Percentiles rank a stretch among this genome's conserved stretches.
Evolutionary conservation across 768 basidiomycete genomes (phyloP).

Genomic region (Lactarius pseudohatsudake): DNA sequence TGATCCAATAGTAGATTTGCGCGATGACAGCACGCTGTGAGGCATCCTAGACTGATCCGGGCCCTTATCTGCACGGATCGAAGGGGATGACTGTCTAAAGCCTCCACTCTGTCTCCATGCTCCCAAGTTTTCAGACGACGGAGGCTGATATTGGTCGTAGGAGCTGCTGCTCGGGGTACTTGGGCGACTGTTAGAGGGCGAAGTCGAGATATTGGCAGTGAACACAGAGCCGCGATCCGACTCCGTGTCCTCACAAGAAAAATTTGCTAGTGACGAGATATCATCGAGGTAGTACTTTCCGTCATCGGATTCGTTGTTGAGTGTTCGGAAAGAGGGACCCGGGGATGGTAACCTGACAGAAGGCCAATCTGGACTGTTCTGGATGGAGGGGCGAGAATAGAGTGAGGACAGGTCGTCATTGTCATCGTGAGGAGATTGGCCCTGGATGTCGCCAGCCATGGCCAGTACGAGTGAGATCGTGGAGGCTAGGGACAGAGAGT

Average conservation of each 20-base stretch:
- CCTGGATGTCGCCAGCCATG: background rate
- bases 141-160: slow-evolving; percentile 47
- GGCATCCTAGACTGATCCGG: slow-evolving; percentile 50
- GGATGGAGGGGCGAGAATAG: background rate
- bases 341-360: background rate
- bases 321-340: background rate
- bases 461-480: background rate
- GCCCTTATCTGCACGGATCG: slow-evolving; percentile 43
- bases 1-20: background rate
- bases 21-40: slow-evolving; percentile 38
- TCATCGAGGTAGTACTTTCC: background rate
- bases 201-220: slow-evolving; percentile 34
- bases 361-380: background rate
- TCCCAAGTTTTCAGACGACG: slow-evolving; percentile 55
- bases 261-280: background rate
- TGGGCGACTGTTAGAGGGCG: slow-evolving; percentile 55
- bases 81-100: slow-evolving; percentile 56
- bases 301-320: slow-evolving; percentile 1
- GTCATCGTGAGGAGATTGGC: background rate
- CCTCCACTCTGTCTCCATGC: slow-evolving; percentile 45
- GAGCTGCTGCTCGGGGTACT: slow-evolving; percentile 52
- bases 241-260: background rate
- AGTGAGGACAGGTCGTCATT: background rate
- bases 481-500: background rate
- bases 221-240: background rate